phyloP scores from a whole-genome alignment of 2,329 filamentous ascomycete species.

The Cordyceps militaris region DNA sequence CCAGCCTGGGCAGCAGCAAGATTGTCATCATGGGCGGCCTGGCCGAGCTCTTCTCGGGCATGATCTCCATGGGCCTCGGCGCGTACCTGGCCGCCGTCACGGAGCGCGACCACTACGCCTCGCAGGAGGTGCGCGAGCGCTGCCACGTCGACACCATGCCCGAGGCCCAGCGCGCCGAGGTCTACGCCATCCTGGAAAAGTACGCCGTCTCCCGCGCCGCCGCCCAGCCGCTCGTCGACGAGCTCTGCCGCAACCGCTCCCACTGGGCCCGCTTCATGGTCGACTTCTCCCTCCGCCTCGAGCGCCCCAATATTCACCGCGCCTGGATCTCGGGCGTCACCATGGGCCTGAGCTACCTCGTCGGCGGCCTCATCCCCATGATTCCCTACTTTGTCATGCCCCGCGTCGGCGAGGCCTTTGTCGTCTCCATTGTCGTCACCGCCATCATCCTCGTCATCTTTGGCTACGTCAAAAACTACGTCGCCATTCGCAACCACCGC shows the following conservation, averaged over 20 bases:
- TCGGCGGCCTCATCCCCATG: constrained; percentile 64
- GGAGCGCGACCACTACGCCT: constrained; percentile 44
- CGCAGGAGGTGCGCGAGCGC: constrained; percentile 40
- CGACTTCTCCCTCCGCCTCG: constrained; percentile 48
- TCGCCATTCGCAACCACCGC: constrained; percentile 42
- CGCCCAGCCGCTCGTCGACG: constrained; percentile 39
- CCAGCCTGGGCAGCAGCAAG: constrained; percentile 55
- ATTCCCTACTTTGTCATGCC: constrained; percentile 59
- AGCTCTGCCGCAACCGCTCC: constrained; percentile 40
- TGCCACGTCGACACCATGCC: constrained; percentile 36
- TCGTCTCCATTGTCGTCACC: constrained; percentile 54
- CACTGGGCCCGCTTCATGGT: constrained; percentile 52
- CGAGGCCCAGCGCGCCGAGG: constrained; percentile 38
- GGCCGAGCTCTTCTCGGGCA: constrained; percentile 68
- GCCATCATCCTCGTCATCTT: constrained; percentile 54
- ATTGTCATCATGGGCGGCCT: constrained; percentile 66
- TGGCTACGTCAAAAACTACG: constrained; percentile 57
- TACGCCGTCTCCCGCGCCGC: constrained; percentile 41
- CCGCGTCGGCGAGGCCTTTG: constrained; percentile 42
- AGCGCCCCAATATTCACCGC: constrained; percentile 35
- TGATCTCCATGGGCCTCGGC: constrained; percentile 71
- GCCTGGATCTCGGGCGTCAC: constrained; percentile 53
- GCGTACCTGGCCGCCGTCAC: constrained; percentile 62
- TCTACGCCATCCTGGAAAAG: constrained; percentile 43
- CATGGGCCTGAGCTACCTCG: constrained; percentile 61